phyloP scores from a whole-genome alignment of 768 basidiomycete genomes.

The Lactarius hengduanensis region DNA sequence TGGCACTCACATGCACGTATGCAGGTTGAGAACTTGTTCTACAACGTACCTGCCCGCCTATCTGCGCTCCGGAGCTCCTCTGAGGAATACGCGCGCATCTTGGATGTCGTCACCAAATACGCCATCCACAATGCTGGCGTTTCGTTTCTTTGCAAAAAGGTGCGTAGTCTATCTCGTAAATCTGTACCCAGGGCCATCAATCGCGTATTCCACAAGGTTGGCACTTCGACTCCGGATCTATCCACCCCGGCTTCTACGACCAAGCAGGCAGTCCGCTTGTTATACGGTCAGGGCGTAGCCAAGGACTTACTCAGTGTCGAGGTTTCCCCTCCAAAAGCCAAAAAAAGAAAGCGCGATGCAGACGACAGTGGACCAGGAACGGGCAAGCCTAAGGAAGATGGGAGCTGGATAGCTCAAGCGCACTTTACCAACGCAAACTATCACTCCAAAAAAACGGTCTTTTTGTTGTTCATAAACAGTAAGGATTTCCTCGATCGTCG shows the following conservation, averaged over 20 bases:
- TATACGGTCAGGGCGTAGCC: slow-evolving; percentile 80
- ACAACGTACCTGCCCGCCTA: slow-evolving; percentile 85
- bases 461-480: slow-evolving; percentile 96
- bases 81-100: slow-evolving; percentile 89
- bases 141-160: slow-evolving; percentile 92
- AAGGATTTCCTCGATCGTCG: slow-evolving; percentile 32
- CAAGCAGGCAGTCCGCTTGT: slow-evolving; percentile 66
- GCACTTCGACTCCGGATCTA: slow-evolving; percentile 72
- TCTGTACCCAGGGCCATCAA: background rate
- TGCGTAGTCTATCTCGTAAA: slow-evolving; percentile 31
- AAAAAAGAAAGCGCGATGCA: slow-evolving; percentile 30
- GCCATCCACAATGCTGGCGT: slow-evolving; percentile 90
- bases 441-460: slow-evolving; percentile 80
- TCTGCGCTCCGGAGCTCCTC: slow-evolving; percentile 79
- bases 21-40: slow-evolving; percentile 95
- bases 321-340: slow-evolving; percentile 30
- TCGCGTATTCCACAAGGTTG: slow-evolving; percentile 48
- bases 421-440: slow-evolving; percentile 87
- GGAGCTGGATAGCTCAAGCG: slow-evolving; percentile 66
- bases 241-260: slow-evolving; percentile 74
- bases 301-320: slow-evolving; percentile 62
- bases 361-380: slow-evolving; percentile 36
- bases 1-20: background rate
- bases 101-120: slow-evolving; percentile 91
- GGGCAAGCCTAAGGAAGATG: slow-evolving; percentile 35